Conservation (phyloP, 208 protist species). For the Vickermania ingenoplastis region DNA sequence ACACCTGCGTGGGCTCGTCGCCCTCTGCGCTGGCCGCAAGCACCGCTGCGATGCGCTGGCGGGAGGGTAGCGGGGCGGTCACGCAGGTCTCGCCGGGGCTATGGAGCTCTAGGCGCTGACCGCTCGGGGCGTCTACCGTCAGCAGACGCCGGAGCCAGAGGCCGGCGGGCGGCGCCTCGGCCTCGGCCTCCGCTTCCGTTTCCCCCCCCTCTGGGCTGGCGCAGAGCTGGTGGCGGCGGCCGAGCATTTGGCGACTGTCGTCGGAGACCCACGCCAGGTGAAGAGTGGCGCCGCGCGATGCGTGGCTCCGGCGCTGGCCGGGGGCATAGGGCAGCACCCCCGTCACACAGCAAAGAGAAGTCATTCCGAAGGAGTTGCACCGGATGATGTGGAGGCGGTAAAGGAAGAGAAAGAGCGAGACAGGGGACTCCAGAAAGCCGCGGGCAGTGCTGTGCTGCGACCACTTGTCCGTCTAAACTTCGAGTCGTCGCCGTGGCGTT, state of each 20-base stretch:
- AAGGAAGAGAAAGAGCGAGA: too few species aligned
- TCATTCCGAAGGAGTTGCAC: too few species aligned
- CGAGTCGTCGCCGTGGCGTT: too few species aligned
- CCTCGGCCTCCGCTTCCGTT: neutral
- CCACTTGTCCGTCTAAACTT: too few species aligned
- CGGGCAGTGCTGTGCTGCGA: too few species aligned
- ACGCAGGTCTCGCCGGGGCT: neutral
- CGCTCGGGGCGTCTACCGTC: conserved; percentile 25
- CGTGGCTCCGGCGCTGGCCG: conserved; percentile 17
- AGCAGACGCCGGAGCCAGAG: conserved; percentile 15
- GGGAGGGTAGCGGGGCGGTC: conserved; percentile 15
- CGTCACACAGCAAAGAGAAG: conserved; percentile 1
- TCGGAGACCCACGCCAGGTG: conserved; percentile 26
- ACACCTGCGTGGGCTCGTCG: conserved; percentile 6
- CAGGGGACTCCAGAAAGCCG: too few species aligned
- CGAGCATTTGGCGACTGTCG: too few species aligned
- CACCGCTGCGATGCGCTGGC: conserved; percentile 14
- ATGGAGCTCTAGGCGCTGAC: conserved; percentile 15
- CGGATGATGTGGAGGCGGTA: too few species aligned
- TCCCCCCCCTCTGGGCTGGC: conserved; percentile 20
- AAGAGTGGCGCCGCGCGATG: conserved; percentile 29
- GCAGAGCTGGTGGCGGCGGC: too few species aligned
- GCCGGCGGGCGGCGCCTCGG: neutral
- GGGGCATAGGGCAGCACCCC: neutral
- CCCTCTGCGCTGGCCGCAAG: conserved; percentile 4